Evolutionary conservation across 2,329 filamentous ascomycete species (phyloP).

Genomic region (Coniochaeta sp.): DNA sequence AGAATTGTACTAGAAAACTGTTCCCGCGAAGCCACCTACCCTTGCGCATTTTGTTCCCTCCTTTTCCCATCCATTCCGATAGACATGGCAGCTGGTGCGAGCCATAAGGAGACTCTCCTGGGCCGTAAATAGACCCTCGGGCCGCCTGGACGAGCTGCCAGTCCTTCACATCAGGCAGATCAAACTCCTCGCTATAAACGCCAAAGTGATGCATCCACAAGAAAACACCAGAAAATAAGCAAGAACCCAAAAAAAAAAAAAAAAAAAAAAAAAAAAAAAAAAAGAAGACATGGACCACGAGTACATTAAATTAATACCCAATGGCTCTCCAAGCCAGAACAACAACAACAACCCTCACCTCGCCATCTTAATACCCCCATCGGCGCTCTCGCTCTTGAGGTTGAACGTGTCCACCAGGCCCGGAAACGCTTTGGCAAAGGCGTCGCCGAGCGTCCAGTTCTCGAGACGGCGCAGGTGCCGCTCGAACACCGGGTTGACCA

Average conservation of each 20-base stretch:
- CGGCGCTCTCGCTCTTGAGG: constrained; percentile 17
- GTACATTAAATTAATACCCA: background rate
- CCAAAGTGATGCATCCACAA: background rate
- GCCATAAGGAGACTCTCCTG: background rate
- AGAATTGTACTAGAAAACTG: no score
- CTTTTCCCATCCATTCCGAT: no score
- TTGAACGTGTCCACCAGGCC: constrained; percentile 37
- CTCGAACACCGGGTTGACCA: constrained; percentile 85
- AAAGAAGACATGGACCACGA: background rate
- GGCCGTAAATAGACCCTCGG: no score
- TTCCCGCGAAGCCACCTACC: no score
- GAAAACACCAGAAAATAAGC: no score
- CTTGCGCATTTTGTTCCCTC: no score
- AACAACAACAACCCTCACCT: background rate
- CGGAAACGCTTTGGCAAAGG: constrained; percentile 61
- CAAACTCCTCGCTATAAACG: background rate
- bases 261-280: background rate
- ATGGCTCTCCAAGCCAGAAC: background rate
- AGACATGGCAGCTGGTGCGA: no score
- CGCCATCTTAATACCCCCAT: background rate
- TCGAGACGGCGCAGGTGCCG: constrained; percentile 64
- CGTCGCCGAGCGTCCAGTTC: constrained; percentile 74
- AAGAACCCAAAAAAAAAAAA: background rate
- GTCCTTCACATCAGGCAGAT: background rate
- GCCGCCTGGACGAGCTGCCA: background rate